Evolutionary conservation across 495 filamentous ascomycete genomes (phyloP), one percentile per base, ranked within the genome.

Genomic region (Podospora pseudoanserina): DNA sequence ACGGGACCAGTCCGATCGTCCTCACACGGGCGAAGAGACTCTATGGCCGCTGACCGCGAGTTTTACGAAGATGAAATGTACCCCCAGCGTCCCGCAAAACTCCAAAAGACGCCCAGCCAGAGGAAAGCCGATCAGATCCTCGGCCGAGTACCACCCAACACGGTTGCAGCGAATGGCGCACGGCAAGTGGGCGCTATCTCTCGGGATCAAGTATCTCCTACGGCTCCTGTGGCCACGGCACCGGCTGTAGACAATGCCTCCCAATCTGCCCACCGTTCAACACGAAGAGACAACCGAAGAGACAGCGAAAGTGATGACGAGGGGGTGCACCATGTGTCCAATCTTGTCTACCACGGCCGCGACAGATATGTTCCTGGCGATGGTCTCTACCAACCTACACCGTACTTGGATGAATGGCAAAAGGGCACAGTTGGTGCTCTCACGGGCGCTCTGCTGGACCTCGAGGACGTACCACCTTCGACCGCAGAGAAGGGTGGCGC

Each of bases 361-460:
- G 76, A 83, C 54, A 80, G 81, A 44, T 67, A 79, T 30, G 70
- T 69, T 23, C 78, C 80, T 19, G 81, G 79, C 63, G 75, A 78
- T 58, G 79, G 79, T 9, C 73, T 82, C 20, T 85, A 84, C 70
- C 75, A 79, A 58, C 79, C 82, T 26, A 79, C 81, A 0, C 71
- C 70, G 65, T 83, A 82, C 55, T 74, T 88, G 13, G 81, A 87
- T 62, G 87, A 89, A 73, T 89, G 87, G 87, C 85, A 81, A 73
- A 82, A 82, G 61, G 85, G 78, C 34, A 83, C 82, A 0, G 79
- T 84, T 11, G 86, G 85, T 53, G 77, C 79, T 7, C 72, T 89
- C 44, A 77, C 80, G 0, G 84, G 83, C 32, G 70, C 79, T 11
- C 72, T 86, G 53, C 80, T 89, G 16, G 82, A 83, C 65, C 73